These are phyloP conservation scores for Jaltomata sinuosa DNA, from an alignment of 257 asterid species.

Conservation along the genomic window DNA sequence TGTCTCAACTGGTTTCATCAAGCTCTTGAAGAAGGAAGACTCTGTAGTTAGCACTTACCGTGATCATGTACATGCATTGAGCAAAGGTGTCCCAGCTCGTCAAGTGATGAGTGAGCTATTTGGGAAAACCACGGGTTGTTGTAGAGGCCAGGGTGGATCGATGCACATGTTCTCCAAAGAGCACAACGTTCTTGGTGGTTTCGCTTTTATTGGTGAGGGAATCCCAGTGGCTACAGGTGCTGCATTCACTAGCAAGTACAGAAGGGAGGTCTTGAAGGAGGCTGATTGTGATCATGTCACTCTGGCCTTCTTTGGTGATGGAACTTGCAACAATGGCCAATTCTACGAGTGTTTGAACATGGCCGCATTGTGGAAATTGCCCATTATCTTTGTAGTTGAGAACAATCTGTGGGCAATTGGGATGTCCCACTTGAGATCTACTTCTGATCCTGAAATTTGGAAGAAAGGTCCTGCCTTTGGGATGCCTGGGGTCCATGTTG, in stretches of 20 bases:
- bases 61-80: slow-evolving; percentile 93
- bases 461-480: slow-evolving; percentile 98
- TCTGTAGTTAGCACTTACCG: slow-evolving; percentile 89
- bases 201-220: slow-evolving; percentile 96
- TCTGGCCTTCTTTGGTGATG: slow-evolving; percentile 89
- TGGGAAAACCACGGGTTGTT: slow-evolving; percentile 96
- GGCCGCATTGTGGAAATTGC: slow-evolving; percentile 97
- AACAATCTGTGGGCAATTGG: slow-evolving; percentile 99
- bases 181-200: slow-evolving; percentile 90
- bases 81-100: slow-evolving; percentile 95
- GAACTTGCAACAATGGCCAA: slow-evolving; percentile 94
- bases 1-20: slow-evolving; percentile 94
- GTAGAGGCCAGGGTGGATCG: slow-evolving; percentile 99
- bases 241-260: slow-evolving; percentile 82
- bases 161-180: slow-evolving; percentile 99
- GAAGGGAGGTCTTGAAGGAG: slow-evolving; percentile 77
- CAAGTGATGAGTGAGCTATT: slow-evolving; percentile 97
- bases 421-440: slow-evolving; percentile 95
- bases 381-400: slow-evolving; percentile 89
- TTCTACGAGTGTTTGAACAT: slow-evolving; percentile 97
- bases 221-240: slow-evolving; percentile 96
- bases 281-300: slow-evolving; percentile 83
- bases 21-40: slow-evolving; percentile 73
- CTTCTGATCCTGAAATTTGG: slow-evolving; percentile 95
- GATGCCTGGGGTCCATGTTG: slow-evolving; percentile 96